These are phyloP conservation scores for Termitomyces sp. DNA, from an alignment of 768 basidiomycete genomes.

Conservation along the genomic window DNA sequence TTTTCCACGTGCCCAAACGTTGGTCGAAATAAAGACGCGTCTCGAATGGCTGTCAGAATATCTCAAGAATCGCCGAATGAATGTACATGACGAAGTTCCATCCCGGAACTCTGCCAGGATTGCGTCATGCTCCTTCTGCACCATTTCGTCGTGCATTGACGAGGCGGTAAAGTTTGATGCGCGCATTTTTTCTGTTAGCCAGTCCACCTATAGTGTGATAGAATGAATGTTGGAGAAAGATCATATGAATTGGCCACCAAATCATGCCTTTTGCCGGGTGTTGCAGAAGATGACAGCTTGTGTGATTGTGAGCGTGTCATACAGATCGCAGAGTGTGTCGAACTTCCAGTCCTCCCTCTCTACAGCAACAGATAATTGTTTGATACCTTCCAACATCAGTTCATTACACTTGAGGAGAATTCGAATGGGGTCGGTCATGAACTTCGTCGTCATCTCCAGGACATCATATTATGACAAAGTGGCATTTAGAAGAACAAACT, in stretches of 20 bases:
- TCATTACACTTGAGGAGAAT: slow-evolving; percentile 99
- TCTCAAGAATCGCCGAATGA: slow-evolving; percentile 2
- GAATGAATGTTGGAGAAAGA: slow-evolving; percentile 5
- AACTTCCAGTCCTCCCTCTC: slow-evolving; percentile 99
- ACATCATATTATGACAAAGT: slow-evolving; percentile 97
- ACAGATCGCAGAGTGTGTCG: slow-evolving; percentile 94
- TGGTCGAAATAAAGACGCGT: slow-evolving; percentile 92
- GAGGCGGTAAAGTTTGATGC: slow-evolving; percentile 99
- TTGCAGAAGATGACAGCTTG: slow-evolving; percentile 99
- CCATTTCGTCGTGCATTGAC: slow-evolving; percentile 96
- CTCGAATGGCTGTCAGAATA: slow-evolving; percentile 35
- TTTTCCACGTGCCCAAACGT: slow-evolving; percentile 98
- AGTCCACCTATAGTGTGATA: slow-evolving; percentile 67
- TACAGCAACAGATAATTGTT: slow-evolving; percentile 97
- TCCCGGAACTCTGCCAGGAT: slow-evolving; percentile 97
- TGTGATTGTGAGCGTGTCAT: slow-evolving; percentile 97
- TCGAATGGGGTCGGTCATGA: slow-evolving; percentile 98
- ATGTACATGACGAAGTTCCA: slow-evolving; percentile 67
- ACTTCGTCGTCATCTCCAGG: slow-evolving; percentile 98
- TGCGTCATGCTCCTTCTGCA: slow-evolving; percentile 90
- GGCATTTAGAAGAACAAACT: slow-evolving; percentile 94
- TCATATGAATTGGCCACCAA: background rate
- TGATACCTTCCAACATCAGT: slow-evolving; percentile 93
- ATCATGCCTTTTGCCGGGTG: slow-evolving; percentile 85
- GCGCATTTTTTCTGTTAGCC: slow-evolving; percentile 98